Evolutionary conservation across 768 basidiomycete species (phyloP).

Genomic region (Pisolithus orientalis): DNA sequence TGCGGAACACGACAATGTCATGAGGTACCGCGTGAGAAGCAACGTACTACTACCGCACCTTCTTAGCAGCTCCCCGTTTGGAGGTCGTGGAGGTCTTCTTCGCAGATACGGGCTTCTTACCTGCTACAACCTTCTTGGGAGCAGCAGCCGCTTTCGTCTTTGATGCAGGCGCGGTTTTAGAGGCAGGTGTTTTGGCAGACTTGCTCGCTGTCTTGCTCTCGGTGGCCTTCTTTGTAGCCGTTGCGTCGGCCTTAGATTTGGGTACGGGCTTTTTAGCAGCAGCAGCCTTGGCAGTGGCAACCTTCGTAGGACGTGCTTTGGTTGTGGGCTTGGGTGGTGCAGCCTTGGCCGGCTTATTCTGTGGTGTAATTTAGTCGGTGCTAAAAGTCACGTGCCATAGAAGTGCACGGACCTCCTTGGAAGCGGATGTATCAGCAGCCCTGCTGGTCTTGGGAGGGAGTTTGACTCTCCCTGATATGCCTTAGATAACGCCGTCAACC

Average conservation of each 20-base stretch:
- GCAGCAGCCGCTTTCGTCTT: conserved; percentile 23
- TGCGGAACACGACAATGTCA: conserved; percentile 17
- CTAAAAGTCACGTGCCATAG: conserved; percentile 16
- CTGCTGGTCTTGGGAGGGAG: conserved; percentile 55
- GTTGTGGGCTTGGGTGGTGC: conserved; percentile 17
- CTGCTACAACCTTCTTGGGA: conserved; percentile 28
- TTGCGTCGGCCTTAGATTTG: conserved; percentile 34
- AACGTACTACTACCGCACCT: conserved; percentile 33
- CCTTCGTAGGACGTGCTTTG: conserved; percentile 23
- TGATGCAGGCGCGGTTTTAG: conserved; percentile 8
- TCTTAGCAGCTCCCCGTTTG: conserved; percentile 56
- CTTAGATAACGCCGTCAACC: conserved; percentile 20
- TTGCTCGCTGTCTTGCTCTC: conserved; percentile 29
- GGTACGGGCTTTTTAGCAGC: conserved; percentile 21
- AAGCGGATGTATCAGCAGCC: conserved; percentile 42
- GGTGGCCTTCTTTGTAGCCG: conserved; percentile 38
- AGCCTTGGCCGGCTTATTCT: conserved; percentile 28
- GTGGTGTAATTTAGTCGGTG: conserved; percentile 7
- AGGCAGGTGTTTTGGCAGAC: conserved; percentile 16
- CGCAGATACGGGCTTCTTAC: conserved; percentile 24
- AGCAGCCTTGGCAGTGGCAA: conserved; percentile 21
- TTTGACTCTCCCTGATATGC: conserved; percentile 52
- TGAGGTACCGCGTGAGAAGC: neutral
- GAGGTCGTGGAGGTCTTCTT: conserved; percentile 38
- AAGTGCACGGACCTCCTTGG: conserved; percentile 49